phyloP scores from a whole-genome alignment of 805 yeast genomes.

The Zygosaccharomyces siamensis region DNA sequence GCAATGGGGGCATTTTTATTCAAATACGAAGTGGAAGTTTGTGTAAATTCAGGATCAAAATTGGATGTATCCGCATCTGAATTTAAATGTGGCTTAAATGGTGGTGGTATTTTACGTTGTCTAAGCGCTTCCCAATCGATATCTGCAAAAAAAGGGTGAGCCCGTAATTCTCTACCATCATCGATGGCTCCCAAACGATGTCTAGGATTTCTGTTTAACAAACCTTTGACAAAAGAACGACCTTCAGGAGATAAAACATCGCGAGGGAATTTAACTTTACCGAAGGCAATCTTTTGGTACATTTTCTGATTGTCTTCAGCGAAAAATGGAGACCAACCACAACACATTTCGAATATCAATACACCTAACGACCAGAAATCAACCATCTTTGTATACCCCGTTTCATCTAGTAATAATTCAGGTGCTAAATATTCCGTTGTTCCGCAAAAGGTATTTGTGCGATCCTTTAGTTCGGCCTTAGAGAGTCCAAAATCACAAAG shows the following conservation, averaged over 20 bases:
- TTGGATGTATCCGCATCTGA: constrained; percentile 93
- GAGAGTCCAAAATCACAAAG: constrained; percentile 96
- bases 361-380: constrained; percentile 99
- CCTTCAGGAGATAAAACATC: constrained; percentile 93
- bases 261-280: constrained; percentile 94
- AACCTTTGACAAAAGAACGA: constrained; percentile 89
- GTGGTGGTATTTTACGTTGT: constrained; percentile 86
- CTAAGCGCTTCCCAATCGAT: constrained; percentile 82
- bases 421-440: constrained; percentile 98
- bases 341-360: constrained; percentile 95
- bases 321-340: constrained; percentile 99
- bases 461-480: constrained; percentile 83
- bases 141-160: constrained; percentile 87
- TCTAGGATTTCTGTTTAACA: constrained; percentile 90
- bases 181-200: constrained; percentile 88
- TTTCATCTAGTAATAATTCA: constrained; percentile 89
- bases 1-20: constrained; percentile 52
- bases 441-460: constrained; percentile 97
- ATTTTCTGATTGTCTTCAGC: constrained; percentile 98
- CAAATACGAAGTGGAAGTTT: constrained; percentile 79
- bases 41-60: constrained; percentile 96
- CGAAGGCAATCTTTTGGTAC: constrained; percentile 98
- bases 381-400: constrained; percentile 97
- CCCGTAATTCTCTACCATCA: constrained; percentile 89
- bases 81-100: constrained; percentile 88